Base-by-base conservation (phyloP, 768 basidiomycete species). In the Zangia roseola region DNA sequence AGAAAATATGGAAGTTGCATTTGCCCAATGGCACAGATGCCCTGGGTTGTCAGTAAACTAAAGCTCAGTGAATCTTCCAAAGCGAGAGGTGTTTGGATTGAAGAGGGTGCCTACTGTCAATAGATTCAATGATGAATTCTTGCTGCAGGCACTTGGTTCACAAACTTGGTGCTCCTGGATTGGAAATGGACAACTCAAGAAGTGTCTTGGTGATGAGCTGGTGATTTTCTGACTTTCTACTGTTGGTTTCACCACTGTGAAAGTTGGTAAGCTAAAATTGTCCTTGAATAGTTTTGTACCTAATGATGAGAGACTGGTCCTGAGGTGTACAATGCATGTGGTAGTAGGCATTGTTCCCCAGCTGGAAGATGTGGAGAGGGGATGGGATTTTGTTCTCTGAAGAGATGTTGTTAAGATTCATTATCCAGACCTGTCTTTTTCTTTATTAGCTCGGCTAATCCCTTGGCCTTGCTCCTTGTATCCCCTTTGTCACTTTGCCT, bases 1-100 rank as follows among this genome's bases (percentile, higher is more conserved):
- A 97, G 70, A 98, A 97, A 30, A 95, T 93, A 68, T 99, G 94
- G 66, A 98, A 97, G 57, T 97, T 97, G 10, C 94, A 83, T 69
- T 99, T 94, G 46, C 93, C 94, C 1, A 86, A 89, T 1, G 91
- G 89, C 77, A 84, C 0, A 98, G 71, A 4, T 94, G 80, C 7
- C 94, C 94, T 17, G n/a, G n/a, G n/a, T 89, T 86, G 28, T 97
- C 94, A 43, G 82, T 90, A 73, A 97, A 98, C 69, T 98, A 95
- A 0, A 99, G 79, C 63, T 99, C 97, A 38, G 94, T 97, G 68
- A 98, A 99, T 67, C 94, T 94, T 47, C 95, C 97, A 64, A 95
- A 97, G 40, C 93, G 87, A 25, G 97, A 97, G 13, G 95, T 94
- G 61, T 97, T 97, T 40, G 91, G 81, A 63, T 97, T 97, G 72